A percentile compares a stretch with the other conserved stretches of the same genome.
phyloP scores from a whole-genome alignment of 2,329 filamentous ascomycete species.

The Diaporthe vexans region DNA sequence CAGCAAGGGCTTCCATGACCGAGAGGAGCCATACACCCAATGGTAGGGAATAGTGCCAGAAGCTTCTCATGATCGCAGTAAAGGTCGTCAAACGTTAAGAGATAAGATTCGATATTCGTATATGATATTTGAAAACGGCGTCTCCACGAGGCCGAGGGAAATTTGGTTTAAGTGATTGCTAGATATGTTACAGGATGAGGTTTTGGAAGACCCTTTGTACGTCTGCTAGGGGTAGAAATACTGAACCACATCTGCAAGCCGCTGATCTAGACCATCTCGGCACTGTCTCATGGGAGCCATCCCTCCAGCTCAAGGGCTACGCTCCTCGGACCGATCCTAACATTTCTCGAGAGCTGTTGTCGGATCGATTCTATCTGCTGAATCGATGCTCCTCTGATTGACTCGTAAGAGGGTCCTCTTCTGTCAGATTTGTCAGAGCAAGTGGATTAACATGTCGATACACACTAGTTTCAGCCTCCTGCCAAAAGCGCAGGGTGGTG shows the following conservation, averaged over 20 bases:
- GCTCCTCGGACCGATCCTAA: background rate
- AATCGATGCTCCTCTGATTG: background rate
- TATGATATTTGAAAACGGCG: background rate
- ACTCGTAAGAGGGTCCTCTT: too few relatives aligned
- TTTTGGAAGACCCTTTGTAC: background rate
- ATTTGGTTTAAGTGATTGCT: background rate
- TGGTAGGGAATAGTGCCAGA: background rate
- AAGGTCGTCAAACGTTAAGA: background rate
- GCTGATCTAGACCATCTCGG: background rate
- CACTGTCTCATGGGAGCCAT: background rate
- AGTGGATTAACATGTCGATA: background rate
- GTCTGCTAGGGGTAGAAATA: background rate
- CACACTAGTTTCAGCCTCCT: slow-evolving; percentile 10
- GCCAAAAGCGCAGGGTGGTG: background rate
- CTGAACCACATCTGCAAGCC: background rate
- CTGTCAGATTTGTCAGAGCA: background rate
- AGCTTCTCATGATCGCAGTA: background rate
- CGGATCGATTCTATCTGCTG: background rate
- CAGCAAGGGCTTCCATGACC: background rate
- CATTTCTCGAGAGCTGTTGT: too few relatives aligned
- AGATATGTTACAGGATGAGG: background rate
- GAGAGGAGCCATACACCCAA: background rate
- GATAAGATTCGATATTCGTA: background rate
- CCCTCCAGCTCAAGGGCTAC: background rate
- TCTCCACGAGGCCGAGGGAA: background rate